Base-by-base conservation (phyloP, 2,329 filamentous ascomycete species). In the Fusarium hainanense region DNA sequence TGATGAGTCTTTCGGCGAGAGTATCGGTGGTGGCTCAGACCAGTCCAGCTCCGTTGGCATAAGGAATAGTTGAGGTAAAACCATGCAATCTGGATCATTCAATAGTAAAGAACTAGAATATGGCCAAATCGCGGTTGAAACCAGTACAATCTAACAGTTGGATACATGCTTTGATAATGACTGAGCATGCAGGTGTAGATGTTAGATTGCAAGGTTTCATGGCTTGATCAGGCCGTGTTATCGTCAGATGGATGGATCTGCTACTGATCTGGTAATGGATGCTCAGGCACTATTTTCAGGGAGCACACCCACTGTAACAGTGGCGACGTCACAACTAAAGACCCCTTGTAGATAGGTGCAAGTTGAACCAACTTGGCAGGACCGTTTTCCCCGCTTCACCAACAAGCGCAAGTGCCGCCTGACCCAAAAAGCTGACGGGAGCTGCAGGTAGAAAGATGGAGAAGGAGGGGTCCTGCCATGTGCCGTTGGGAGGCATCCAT, bases 401-500 rank as follows among this genome's bases (percentile, higher is more conserved):
- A 59, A 20, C 18, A 51, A 42, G 37, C 21, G 61, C 32, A 43
- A 51, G 23, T 51, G 34, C 61, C 67, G 67, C 63, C 67, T 70
- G 67, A 70, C 67, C 67, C 34, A 51, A 64, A 66, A 66, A 71
- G 68, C 41, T 68, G 68, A 68, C 34, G 55, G 54, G 64, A 55
- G 51, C 47, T 65, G 56, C 54, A 49, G 23, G 44, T 47, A 56
- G 41, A 48, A 52, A 27, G 66, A 60, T 54, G 51, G 55, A 47
- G 64, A 59, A 54, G 58, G 68, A 71, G 68, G 68, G 68, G 68
- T 70, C 68, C 55, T 70, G 55, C 61, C 55, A 54, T 50, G 41
- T 48, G 44, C 62, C 43, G 44, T 47, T 54, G 30, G 30, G 30
- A 51, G 54, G 41, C 48, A 61, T 61, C 63, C 54, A 21, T 54